phyloP scores from a whole-genome alignment of 2,329 filamentous ascomycete genomes.

The Penicillium sp. region DNA sequence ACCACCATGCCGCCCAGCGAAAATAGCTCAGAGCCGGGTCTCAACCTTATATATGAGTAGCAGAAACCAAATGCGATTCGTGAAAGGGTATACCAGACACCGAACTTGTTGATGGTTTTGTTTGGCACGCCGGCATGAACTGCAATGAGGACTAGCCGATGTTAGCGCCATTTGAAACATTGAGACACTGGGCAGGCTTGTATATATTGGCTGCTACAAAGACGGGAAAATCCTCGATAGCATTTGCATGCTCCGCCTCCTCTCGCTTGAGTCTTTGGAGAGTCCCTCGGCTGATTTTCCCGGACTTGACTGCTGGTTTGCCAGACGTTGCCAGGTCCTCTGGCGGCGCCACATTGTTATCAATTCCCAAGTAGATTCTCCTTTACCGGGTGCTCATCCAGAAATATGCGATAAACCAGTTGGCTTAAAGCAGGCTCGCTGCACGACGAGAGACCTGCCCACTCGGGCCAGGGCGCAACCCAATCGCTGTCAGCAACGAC shows the following conservation, averaged over 20 bases:
- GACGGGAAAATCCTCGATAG: conserved; percentile 39
- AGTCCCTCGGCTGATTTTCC: conserved; percentile 38
- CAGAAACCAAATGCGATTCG: conserved; percentile 35
- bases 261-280: conserved; percentile 40
- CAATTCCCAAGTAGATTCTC: conserved; percentile 36
- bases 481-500: conserved; percentile 25
- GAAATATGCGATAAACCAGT: conserved; percentile 44
- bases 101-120: conserved; percentile 32
- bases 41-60: conserved; percentile 41
- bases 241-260: conserved; percentile 38
- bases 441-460: conserved; percentile 26
- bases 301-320: conserved; percentile 36
- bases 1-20: conserved; percentile 43
- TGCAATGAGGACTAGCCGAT: conserved; percentile 34
- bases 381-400: conserved; percentile 38
- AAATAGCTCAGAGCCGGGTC: conserved; percentile 31
- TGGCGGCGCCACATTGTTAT: conserved; percentile 43
- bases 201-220: conserved; percentile 39
- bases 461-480: conserved; percentile 23
- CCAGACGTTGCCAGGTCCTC: conserved; percentile 42
- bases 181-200: not conserved
- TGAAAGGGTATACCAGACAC: conserved; percentile 39
- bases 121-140: conserved; percentile 37
- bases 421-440: conserved; percentile 38
- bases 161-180: not conserved